Evolutionary conservation across 2,329 filamentous ascomycete species (phyloP).

Genomic region (Alternaria infectoria): DNA sequence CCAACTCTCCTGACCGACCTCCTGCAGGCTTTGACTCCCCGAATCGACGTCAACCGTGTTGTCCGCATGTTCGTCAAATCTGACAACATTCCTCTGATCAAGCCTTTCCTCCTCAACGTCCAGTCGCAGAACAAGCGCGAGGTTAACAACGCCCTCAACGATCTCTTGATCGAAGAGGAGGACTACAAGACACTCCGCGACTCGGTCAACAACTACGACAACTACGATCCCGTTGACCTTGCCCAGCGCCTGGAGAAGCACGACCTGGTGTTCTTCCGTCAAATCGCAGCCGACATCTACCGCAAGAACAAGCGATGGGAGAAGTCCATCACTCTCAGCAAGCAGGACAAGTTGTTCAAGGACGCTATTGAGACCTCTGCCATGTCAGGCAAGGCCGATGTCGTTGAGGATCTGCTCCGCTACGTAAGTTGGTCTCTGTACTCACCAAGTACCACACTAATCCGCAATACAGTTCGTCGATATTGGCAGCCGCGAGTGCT

Average conservation of each 20-base stretch:
- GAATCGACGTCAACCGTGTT: constrained; percentile 98
- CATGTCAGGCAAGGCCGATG: constrained; percentile 85
- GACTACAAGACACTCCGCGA: constrained; percentile 98
- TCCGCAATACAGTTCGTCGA: constrained; percentile 80
- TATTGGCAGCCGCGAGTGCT: constrained; percentile 98
- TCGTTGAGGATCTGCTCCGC: constrained; percentile 93
- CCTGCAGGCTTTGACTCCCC: constrained; percentile 85
- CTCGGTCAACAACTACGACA: constrained; percentile 98
- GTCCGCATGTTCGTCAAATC: constrained; percentile 99
- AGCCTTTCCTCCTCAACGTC: constrained; percentile 96
- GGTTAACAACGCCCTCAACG: constrained; percentile 98
- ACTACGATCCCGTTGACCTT: constrained; percentile 94
- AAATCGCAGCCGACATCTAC: constrained; percentile 98
- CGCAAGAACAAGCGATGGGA: constrained; percentile 99
- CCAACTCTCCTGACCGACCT: constrained; percentile 95
- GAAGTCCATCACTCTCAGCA: constrained; percentile 95
- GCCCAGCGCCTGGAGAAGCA: constrained; percentile 95
- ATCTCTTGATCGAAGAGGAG: constrained; percentile 96
- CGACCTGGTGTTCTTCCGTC: constrained; percentile 97
- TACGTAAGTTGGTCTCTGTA: constrained; percentile 75
- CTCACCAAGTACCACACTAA: constrained; percentile 42
- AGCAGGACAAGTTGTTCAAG: constrained; percentile 99
- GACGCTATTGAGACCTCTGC: constrained; percentile 98
- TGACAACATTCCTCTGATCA: constrained; percentile 97
- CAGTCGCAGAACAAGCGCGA: constrained; percentile 97